phyloP scores from a whole-genome alignment of 257 asterid genomes.

The Prunella vulgaris region DNA sequence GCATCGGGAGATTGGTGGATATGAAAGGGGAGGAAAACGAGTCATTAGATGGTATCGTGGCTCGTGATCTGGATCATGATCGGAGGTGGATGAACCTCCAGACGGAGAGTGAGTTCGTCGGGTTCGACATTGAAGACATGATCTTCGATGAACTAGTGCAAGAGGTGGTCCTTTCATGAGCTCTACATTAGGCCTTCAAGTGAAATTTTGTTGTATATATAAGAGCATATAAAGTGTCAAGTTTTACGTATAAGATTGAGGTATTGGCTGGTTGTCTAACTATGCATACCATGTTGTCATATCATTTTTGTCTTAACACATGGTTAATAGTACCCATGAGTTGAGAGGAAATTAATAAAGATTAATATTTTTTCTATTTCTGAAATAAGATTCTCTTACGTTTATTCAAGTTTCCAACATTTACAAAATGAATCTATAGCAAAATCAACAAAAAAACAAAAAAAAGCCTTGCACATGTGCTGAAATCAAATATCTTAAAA shows the following conservation, averaged over 20 bases:
- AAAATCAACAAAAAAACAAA: too few species aligned
- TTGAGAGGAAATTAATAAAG: too few species aligned
- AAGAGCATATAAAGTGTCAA: not conserved
- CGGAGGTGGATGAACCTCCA: slow-evolving; percentile 86
- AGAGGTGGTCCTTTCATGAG: slow-evolving; percentile 41
- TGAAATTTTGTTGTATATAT: slow-evolving; percentile 3
- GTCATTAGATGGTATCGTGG: slow-evolving; percentile 41
- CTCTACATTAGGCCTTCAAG: not conserved
- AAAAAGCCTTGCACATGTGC: too few species aligned
- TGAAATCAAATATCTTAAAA: too few species aligned
- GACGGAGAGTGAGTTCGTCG: slow-evolving; percentile 51
- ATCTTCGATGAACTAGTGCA: slow-evolving; percentile 57
- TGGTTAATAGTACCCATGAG: too few species aligned
- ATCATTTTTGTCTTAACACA: too few species aligned
- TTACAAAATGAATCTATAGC: too few species aligned
- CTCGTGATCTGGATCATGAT: slow-evolving; percentile 43
- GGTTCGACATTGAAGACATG: slow-evolving; percentile 61
- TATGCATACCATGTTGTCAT: too few species aligned
- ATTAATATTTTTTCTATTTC: too few species aligned
- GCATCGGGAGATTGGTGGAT: slow-evolving; percentile 26
- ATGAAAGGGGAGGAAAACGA: slow-evolving; percentile 34
- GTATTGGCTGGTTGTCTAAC: not conserved
- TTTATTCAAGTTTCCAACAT: too few species aligned
- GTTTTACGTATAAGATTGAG: not conserved
- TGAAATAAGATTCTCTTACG: too few species aligned